Evolutionary conservation across 768 basidiomycete genomes (phyloP).

Genomic region (Mycena sanguinolenta): DNA sequence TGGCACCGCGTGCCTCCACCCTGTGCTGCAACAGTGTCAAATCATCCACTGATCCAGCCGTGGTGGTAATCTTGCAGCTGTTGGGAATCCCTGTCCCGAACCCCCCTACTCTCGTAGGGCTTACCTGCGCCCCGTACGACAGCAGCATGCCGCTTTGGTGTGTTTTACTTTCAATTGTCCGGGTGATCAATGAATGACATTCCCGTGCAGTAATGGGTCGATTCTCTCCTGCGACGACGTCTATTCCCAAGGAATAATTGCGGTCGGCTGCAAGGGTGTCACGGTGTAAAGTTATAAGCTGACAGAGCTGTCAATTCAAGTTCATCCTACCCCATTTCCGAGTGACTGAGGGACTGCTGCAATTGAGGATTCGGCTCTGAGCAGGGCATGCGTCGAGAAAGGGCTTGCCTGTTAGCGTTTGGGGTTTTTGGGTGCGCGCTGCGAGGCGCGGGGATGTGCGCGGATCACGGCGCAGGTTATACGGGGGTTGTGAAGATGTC

Average conservation of each 20-base stretch:
- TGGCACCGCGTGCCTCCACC: not conserved
- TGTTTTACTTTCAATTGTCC: not conserved
- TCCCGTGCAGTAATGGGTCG: not conserved
- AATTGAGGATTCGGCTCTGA: no score
- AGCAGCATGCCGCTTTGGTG: not conserved
- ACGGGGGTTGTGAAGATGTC: no score
- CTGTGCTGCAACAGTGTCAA: not conserved
- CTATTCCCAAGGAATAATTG: not conserved
- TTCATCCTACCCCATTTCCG: no score
- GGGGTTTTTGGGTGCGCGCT: no score
- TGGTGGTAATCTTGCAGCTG: not conserved
- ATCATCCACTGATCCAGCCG: not conserved
- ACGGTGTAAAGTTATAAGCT: no score
- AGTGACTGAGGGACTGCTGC: no score
- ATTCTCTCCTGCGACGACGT: not conserved
- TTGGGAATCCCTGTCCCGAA: not conserved
- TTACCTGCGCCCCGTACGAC: not conserved
- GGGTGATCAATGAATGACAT: not conserved
- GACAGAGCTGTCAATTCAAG: no score
- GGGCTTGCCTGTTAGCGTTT: no score
- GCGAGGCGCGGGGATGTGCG: no score
- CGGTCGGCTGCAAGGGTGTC: not conserved
- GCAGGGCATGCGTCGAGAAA: no score
- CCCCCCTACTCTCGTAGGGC: not conserved
- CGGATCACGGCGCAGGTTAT: no score